Conservation (phyloP, 129 eudicot species). For the Tagetes patula region DNA sequence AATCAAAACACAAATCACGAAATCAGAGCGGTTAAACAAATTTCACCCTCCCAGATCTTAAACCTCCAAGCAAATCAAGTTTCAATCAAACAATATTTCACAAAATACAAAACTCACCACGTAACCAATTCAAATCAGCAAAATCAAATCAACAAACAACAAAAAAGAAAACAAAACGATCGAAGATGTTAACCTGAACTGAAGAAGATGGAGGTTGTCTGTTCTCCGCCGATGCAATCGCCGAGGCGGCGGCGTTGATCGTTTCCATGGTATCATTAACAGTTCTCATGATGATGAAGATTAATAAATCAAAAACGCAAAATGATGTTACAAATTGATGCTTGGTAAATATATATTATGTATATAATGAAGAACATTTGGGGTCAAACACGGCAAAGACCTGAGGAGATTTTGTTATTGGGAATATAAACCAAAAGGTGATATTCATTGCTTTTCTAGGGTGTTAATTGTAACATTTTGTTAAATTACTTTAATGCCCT, state of each 20-base stretch:
- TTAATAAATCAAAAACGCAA: background rate
- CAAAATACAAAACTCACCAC: no score
- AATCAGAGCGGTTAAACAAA: conserved; percentile 11
- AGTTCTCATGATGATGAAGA: conserved; percentile 28
- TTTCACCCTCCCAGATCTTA: conserved; percentile 19
- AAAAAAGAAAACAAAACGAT: conserved; percentile 7
- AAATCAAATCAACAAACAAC: background rate
- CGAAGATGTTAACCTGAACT: conserved; percentile 35
- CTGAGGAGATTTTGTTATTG: conserved; percentile 41
- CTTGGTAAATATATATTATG: background rate
- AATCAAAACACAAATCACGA: conserved; percentile 14
- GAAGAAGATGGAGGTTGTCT: conserved; percentile 36
- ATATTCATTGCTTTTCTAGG: conserved; percentile 17
- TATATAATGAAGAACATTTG: conserved; percentile 31
- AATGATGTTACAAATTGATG: conserved; percentile 22
- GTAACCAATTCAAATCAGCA: background rate
- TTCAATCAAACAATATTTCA: background rate
- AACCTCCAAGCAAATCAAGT: background rate
- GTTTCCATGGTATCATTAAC: conserved; percentile 41
- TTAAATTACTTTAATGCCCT: conserved; percentile 4
- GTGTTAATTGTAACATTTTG: conserved; percentile 16
- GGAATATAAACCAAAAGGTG: conserved; percentile 28
- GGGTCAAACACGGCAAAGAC: conserved; percentile 99
- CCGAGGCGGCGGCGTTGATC: conserved; percentile 57
- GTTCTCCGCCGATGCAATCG: conserved; percentile 50